phyloP scores from a whole-genome alignment of 202 grass and related monocot species.

The Tripidium arundinaceum region DNA sequence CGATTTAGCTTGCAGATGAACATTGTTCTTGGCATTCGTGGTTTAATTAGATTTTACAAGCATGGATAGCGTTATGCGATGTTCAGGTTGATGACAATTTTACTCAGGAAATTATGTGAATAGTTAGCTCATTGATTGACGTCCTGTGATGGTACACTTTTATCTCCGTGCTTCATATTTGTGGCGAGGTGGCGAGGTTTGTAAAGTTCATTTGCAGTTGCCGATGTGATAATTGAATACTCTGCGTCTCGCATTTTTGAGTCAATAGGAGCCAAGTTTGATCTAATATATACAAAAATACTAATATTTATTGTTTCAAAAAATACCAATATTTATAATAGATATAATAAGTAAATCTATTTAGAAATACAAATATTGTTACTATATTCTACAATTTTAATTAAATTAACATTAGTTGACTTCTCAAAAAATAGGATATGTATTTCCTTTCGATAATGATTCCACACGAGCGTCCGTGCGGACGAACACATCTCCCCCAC shows the following conservation, averaged over 20 bases:
- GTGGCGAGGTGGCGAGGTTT: neutral
- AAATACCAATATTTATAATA: too few relatives aligned
- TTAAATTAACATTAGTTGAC: too few relatives aligned
- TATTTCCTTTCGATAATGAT: too few relatives aligned
- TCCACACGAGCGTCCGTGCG: too few relatives aligned
- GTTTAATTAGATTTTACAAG: neutral
- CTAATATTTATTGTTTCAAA: too few relatives aligned
- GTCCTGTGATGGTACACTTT: neutral
- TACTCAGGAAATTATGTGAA: neutral
- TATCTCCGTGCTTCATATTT: neutral
- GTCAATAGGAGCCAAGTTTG: neutral
- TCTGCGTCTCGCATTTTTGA: neutral
- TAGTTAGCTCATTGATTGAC: neutral
- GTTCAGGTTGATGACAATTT: neutral
- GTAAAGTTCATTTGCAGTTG: neutral
- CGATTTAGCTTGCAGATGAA: conserved; percentile 7
- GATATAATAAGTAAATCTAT: too few relatives aligned
- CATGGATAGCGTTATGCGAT: neutral
- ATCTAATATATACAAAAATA: neutral
- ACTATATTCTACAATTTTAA: too few relatives aligned
- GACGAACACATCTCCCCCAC: too few relatives aligned
- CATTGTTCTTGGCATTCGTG: neutral
- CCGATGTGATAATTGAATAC: neutral
- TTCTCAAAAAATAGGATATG: too few relatives aligned
- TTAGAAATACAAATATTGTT: too few relatives aligned